These are phyloP conservation scores for Pythium phragmitis DNA, from an alignment of 352 stramenopile species.

Conservation along the genomic window DNA sequence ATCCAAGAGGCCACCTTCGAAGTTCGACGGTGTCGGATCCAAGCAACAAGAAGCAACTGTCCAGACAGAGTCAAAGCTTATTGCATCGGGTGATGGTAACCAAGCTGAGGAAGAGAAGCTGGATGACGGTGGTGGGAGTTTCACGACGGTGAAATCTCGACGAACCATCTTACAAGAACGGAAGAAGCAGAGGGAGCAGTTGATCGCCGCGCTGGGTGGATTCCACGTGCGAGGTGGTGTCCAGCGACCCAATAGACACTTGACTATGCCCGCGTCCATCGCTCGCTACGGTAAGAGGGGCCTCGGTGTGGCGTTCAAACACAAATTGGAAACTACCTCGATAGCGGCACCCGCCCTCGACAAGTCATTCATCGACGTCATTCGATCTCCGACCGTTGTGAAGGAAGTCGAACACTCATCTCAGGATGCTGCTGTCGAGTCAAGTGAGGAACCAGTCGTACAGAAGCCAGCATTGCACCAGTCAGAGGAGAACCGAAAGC, in stretches of 20 bases:
- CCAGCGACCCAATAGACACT: constrained; percentile 1
- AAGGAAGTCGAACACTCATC: background rate
- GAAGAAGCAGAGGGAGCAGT: constrained; percentile 22
- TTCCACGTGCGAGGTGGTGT: constrained; percentile 11
- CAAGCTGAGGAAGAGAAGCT: constrained; percentile 6
- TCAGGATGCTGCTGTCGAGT: background rate
- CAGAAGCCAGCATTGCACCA: background rate
- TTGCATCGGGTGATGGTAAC: background rate
- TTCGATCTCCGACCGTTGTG: constrained; percentile 6
- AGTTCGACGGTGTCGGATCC: background rate
- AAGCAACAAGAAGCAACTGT: background rate
- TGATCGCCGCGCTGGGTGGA: constrained; percentile 10
- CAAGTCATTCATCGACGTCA: constrained; percentile 24
- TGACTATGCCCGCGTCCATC: background rate
- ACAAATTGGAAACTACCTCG: background rate
- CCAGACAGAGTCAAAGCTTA: background rate
- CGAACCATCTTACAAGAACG: constrained; percentile 30
- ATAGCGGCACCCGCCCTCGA: background rate
- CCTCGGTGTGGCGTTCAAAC: constrained; percentile 5
- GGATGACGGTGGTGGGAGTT: constrained; percentile 11
- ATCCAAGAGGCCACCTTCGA: background rate
- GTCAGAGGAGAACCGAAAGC: background rate
- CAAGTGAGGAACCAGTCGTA: background rate
- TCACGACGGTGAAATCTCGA: constrained; percentile 37
- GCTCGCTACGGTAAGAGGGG: constrained; percentile 18